Base-by-base conservation (phyloP, 805 yeast species). In the Candida ascalaphidarum region DNA sequence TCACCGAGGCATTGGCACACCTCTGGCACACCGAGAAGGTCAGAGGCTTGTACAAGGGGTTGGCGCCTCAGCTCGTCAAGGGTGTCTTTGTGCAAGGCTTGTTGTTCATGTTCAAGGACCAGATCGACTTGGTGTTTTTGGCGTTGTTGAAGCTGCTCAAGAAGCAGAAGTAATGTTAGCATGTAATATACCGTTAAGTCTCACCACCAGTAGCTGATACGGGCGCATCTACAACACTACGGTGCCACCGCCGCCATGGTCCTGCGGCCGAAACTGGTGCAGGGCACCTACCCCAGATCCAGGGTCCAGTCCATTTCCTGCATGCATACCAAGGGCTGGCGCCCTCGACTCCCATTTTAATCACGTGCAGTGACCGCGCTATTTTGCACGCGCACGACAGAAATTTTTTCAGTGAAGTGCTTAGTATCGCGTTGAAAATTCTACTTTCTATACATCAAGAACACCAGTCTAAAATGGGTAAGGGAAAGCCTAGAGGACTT, bases 401-500 rank as follows among this genome's bases (percentile, higher is more conserved):
- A n/a, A n/a, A n/a, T n/a, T n/a, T n/a, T n/a, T n/a, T n/a, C n/a
- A n/a, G n/a, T n/a, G n/a, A n/a, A n/a, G n/a, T n/a, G n/a, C n/a
- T n/a, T n/a, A 9, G 12, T 5, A 12, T 20, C 22, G 22, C 22
- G 5, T 10, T 20, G 22, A 20, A 20, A 20, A 20, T 8, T 17
- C 8, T 17, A 8, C 8, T 8, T 9, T 9, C 22, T 20, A 20
- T 9, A n/a, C 4, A 6, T 22, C 23, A 22, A 33, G 25, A 35
- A 25, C 29, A 32, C 30, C 39, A 31, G 48, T 35, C 32, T 69
- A 83, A 65, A 63, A 89, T 89, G 97, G 96, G 96, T 77, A 86
- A 82, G 74, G 96, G 96, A 74, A 88, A 88, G 77, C 98, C 98
- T 81, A 85, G 98, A 84, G 99, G 99, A 69, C 76, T 92, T 71